Evolutionary conservation across 257 asterid genomes (phyloP).

Genomic region (Solanum phureja): DNA sequence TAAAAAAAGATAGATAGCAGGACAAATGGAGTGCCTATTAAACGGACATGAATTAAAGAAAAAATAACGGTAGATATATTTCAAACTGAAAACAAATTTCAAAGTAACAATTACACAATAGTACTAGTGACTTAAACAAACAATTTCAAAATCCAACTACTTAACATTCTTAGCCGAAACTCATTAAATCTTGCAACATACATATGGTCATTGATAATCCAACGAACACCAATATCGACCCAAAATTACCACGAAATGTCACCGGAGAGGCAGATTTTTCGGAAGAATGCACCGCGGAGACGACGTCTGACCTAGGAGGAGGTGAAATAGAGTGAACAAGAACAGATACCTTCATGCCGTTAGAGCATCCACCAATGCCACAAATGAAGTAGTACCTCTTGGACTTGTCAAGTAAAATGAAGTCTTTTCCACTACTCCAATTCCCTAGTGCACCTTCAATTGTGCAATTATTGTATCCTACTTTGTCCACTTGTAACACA

Average conservation of each 20-base stretch:
- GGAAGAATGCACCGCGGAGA: slow-evolving; percentile 16
- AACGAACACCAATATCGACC: not conserved
- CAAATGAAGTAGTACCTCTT: slow-evolving; percentile 75
- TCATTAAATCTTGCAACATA: not conserved
- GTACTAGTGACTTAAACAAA: not conserved
- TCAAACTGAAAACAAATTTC: not conserved
- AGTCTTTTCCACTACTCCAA: slow-evolving; percentile 87
- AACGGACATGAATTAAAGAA: not conserved
- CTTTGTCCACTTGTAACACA: slow-evolving; percentile 67
- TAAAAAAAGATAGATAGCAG: too few species aligned
- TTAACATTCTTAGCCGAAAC: not conserved
- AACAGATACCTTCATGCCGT: slow-evolving; percentile 82
- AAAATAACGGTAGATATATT: not conserved
- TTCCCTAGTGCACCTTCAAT: slow-evolving; percentile 61
- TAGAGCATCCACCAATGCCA: slow-evolving; percentile 82
- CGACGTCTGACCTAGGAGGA: slow-evolving; percentile 38
- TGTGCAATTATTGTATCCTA: slow-evolving; percentile 78
- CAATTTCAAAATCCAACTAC: not conserved
- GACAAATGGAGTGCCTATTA: not conserved
- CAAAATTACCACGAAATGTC: slow-evolving; percentile 7
- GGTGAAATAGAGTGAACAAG: slow-evolving; percentile 57
- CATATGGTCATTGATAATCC: not conserved
- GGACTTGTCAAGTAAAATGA: slow-evolving; percentile 41
- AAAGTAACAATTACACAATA: not conserved
- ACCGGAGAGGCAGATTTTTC: slow-evolving; percentile 16